A percentile compares a stretch with the other conserved stretches of the same genome.
phyloP scores from a whole-genome alignment of 2,329 filamentous ascomycete genomes.

The Calonectria henricotiae region DNA sequence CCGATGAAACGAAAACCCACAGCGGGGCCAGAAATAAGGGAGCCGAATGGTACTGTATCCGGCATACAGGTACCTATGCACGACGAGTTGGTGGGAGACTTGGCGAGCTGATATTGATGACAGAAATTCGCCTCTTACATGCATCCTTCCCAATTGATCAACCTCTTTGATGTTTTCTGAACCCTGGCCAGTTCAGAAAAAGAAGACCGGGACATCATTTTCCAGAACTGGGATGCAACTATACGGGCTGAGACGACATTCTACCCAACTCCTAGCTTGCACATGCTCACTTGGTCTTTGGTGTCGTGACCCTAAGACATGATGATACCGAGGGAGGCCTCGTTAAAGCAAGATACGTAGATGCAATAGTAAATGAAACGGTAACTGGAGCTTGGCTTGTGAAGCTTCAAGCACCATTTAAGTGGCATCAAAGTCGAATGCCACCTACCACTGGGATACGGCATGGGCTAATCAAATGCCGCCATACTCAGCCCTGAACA shows the following conservation, averaged over 20 bases:
- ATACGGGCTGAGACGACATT: neutral
- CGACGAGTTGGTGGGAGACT: slow-evolving; percentile 14
- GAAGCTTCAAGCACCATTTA: slow-evolving; percentile 3
- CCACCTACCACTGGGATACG: slow-evolving; percentile 19
- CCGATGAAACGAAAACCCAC: slow-evolving; percentile 10
- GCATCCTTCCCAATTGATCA: neutral
- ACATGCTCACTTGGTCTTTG: slow-evolving; percentile 4
- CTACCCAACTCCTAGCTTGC: neutral
- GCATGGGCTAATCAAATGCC: neutral
- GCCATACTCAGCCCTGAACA: slow-evolving; percentile 17
- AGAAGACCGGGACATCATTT: neutral
- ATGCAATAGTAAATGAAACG: slow-evolving; percentile 4
- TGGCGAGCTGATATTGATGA: neutral
- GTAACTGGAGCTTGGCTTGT: neutral
- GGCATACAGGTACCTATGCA: slow-evolving; percentile 19
- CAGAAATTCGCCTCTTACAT: neutral
- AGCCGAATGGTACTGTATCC: slow-evolving; percentile 5
- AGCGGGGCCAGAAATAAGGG: neutral
- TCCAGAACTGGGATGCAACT: slow-evolving; percentile 17
- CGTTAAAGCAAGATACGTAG: neutral
- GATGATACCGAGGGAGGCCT: slow-evolving; percentile 3
- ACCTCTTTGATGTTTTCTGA: neutral
- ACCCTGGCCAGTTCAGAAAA: neutral
- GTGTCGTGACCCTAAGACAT: slow-evolving; percentile 11
- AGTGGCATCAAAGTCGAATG: slow-evolving; percentile 18